phyloP scores from a whole-genome alignment of 164 flowering plant species.

The Cinnamomum micranthum region DNA sequence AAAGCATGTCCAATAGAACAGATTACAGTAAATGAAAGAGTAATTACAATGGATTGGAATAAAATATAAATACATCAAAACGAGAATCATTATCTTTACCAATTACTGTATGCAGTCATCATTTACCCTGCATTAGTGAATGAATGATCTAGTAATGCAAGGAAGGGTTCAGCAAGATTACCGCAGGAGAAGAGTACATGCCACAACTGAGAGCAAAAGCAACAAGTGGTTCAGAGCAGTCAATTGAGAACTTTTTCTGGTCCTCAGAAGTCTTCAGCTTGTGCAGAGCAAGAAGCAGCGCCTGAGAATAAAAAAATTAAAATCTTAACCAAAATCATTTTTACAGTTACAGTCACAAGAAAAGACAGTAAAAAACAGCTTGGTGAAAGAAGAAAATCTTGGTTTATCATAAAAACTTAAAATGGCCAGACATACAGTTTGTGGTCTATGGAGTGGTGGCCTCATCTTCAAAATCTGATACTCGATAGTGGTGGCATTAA shows the following conservation, averaged over 20 bases:
- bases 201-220: slow-evolving; percentile 76
- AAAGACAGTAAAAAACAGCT: background rate
- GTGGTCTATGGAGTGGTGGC: slow-evolving; percentile 76
- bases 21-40: background rate
- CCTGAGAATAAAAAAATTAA: slow-evolving; percentile 30
- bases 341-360: background rate
- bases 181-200: slow-evolving; percentile 82
- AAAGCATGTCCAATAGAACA: background rate
- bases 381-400: background rate
- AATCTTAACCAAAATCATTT: background rate
- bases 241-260: slow-evolving; percentile 52
- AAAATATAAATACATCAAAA: no score
- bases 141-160: background rate
- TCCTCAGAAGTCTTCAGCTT: slow-evolving; percentile 65
- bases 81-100: background rate
- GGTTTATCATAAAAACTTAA: background rate
- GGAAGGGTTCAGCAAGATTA: slow-evolving; percentile 19
- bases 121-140: background rate
- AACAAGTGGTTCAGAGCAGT: slow-evolving; percentile 50
- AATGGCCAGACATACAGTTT: slow-evolving; percentile 43
- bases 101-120: background rate
- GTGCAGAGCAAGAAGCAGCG: slow-evolving; percentile 71
- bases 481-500: slow-evolving; percentile 70
- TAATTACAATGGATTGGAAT: background rate
- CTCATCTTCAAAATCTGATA: slow-evolving; percentile 73